Evolutionary conservation across 805 yeast species (phyloP), one percentile per base, ranked within the genome.

Genomic region (Metschnikowia kofuensis): DNA sequence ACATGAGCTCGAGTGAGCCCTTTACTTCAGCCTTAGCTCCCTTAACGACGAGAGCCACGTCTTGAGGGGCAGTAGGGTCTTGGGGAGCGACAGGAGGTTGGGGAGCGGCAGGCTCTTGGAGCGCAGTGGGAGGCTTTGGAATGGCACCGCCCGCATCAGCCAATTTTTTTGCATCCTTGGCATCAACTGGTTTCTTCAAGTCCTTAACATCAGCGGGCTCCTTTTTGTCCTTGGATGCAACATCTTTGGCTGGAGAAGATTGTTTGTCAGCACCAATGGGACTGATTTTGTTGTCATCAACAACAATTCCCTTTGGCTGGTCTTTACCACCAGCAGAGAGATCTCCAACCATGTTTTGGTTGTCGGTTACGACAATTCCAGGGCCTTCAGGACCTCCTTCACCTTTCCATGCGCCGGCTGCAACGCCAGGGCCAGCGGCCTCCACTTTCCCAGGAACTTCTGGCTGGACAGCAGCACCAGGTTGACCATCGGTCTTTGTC

Each of bases 1-100:
- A 12, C 50, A 42, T 38, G 21, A 47, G 31, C 43, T 47, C 50
- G 27, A 47, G 46, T 1, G 46, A 34, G 14, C 50, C 50, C 6
- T 35, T 28, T 29, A 38, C 30, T 26, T 42, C 38, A 35, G 40
- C n/a, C n/a, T n/a, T n/a, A n/a, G n/a, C 36, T 13, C 28, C 43
- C 15, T 40, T 44, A 21, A 32, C 50, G n/a, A 47, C 16, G 27
- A 47, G 37, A 11, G 50, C 46, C 16, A 47, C 50, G 2, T 42
- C 37, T 21, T 47, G 40, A 10, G 15, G 32, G 12, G 32, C 32
- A 2, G 32, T 5, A 30, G 32, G 32, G 32, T 30, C 32, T 30
- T 9, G 12, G 13, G 32, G 32, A 9, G 13, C 32, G 13, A 12
- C 32, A 30, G 32, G 10, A 12, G 2, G 2, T 30, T 30, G 10